A percentile compares a stretch with the other conserved stretches of the same genome.
Conservation (phyloP, 139 green algal species). For the Picochlorum sp. region DNA sequence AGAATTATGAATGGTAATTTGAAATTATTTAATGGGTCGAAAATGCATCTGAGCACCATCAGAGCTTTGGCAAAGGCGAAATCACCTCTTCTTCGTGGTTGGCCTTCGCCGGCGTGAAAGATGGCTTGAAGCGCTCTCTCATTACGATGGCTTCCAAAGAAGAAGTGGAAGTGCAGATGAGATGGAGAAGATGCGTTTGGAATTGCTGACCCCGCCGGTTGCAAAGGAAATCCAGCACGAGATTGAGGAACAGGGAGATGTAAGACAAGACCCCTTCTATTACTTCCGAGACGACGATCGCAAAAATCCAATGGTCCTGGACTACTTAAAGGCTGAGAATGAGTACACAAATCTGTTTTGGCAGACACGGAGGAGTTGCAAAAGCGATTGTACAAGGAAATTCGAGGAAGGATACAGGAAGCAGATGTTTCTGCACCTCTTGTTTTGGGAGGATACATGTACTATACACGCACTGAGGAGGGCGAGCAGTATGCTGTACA, state of each 20-base stretch:
- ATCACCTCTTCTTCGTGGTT: neutral
- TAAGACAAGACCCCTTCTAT: slow-evolving; percentile 58
- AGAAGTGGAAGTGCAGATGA: slow-evolving; percentile 11
- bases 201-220: slow-evolving; percentile 15
- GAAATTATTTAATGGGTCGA: too few species aligned
- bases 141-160: slow-evolving; percentile 11
- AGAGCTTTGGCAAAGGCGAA: too few species aligned
- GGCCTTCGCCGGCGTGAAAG: slow-evolving; percentile 20
- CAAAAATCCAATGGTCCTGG: slow-evolving; percentile 44
- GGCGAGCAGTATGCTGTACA: slow-evolving; percentile 60
- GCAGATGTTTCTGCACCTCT: slow-evolving; percentile 50
- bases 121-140: slow-evolving; percentile 21
- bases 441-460: slow-evolving; percentile 60
- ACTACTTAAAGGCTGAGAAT: slow-evolving; percentile 56
- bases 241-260: slow-evolving; percentile 31
- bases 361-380: slow-evolving; percentile 70
- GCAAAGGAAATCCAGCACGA: slow-evolving; percentile 3
- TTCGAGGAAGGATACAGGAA: slow-evolving; percentile 79
- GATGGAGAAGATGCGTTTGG: slow-evolving; percentile 15
- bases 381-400: slow-evolving; percentile 73
- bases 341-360: slow-evolving; percentile 61
- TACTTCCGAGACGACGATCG: slow-evolving; percentile 77
- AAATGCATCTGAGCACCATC: too few species aligned
- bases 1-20: too few species aligned
- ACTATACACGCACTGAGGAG: slow-evolving; percentile 71